These are phyloP conservation scores for Candida anutae DNA, from an alignment of 1,139 yeast genomes.

Conservation along the genomic window DNA sequence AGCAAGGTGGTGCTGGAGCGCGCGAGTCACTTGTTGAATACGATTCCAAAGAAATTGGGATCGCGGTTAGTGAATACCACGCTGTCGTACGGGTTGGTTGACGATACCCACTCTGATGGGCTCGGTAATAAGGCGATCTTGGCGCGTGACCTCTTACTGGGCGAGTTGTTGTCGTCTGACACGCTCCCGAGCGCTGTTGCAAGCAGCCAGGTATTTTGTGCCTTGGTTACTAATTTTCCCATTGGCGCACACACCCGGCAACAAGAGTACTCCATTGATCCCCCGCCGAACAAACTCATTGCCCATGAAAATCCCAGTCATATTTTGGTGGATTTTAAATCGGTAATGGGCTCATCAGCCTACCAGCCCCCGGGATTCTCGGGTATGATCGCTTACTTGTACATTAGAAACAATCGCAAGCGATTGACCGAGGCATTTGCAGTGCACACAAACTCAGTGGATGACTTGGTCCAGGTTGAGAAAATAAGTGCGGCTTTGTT, in stretches of 20 bases:
- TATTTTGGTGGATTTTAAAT: constrained; percentile 71
- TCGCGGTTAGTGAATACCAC: constrained; percentile 29
- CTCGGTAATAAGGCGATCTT: constrained; percentile 70
- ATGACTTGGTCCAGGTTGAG: constrained; percentile 54
- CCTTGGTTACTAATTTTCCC: constrained; percentile 70
- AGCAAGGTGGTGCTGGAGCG: constrained; percentile 45
- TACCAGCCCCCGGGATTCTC: constrained; percentile 62
- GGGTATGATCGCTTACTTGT: constrained; percentile 68
- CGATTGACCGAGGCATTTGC: constrained; percentile 78
- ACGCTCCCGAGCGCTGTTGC: constrained; percentile 55
- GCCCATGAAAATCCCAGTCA: constrained; percentile 59
- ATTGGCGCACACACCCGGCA: constrained; percentile 31
- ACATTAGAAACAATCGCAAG: constrained; percentile 56
- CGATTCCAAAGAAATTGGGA: constrained; percentile 60
- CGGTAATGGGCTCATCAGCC: constrained; percentile 56
- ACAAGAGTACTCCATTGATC: constrained; percentile 28
- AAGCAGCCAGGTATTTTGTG: constrained; percentile 60
- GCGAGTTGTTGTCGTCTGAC: constrained; percentile 48
- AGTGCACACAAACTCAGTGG: constrained; percentile 53
- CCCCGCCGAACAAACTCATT: constrained; percentile 40
- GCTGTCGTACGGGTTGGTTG: constrained; percentile 33
- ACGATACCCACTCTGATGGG: constrained; percentile 46
- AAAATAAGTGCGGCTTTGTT: constrained; percentile 74
- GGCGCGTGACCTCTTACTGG: constrained; percentile 55
- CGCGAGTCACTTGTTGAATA: constrained; percentile 53